These are phyloP conservation scores for Acidiella bohemica DNA, from an alignment of 495 filamentous ascomycete species.

Conservation along the genomic window DNA sequence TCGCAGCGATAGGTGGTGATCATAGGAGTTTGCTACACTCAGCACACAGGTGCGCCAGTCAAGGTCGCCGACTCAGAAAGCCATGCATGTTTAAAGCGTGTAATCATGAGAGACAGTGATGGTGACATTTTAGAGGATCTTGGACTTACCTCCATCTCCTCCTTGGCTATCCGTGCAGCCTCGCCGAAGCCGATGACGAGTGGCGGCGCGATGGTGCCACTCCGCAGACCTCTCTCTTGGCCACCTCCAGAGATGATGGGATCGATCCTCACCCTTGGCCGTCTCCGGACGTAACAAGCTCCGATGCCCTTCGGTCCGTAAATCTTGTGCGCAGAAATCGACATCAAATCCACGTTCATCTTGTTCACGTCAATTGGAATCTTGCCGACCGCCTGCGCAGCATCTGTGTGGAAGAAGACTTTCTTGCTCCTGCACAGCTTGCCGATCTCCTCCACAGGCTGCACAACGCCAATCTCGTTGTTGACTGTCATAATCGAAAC, in stretches of 20 bases:
- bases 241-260: conserved; percentile 94
- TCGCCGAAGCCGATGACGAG: conserved; percentile 88
- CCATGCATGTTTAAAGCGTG: conserved; percentile 57
- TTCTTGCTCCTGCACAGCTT: conserved; percentile 81
- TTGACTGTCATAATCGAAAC: conserved; percentile 99
- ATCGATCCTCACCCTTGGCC: conserved; percentile 84
- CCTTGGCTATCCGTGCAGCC: conserved; percentile 77
- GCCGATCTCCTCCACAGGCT: conserved; percentile 87
- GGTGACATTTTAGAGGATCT: conserved; percentile 5
- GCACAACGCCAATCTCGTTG: conserved; percentile 97
- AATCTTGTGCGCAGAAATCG: conserved; percentile 95
- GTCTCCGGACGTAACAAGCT: conserved; percentile 84
- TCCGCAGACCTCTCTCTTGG: conserved; percentile 85
- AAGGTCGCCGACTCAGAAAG: conserved; percentile 33
- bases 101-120: conserved; percentile 41
- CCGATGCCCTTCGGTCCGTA: conserved; percentile 97
- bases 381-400: conserved; percentile 90
- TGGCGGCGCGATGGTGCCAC: conserved; percentile 82
- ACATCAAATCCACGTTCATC: conserved; percentile 95
- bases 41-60: conserved; percentile 35
- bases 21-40: conserved; percentile 31
- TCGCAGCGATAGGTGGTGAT: not conserved
- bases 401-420: conserved; percentile 96
- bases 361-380: conserved; percentile 93
- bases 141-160: conserved; percentile 71